Percentiles rank a stretch among this genome's conserved stretches.
phyloP scores from a whole-genome alignment of 164 flowering plant genomes.

The Nymphaea colorata region DNA sequence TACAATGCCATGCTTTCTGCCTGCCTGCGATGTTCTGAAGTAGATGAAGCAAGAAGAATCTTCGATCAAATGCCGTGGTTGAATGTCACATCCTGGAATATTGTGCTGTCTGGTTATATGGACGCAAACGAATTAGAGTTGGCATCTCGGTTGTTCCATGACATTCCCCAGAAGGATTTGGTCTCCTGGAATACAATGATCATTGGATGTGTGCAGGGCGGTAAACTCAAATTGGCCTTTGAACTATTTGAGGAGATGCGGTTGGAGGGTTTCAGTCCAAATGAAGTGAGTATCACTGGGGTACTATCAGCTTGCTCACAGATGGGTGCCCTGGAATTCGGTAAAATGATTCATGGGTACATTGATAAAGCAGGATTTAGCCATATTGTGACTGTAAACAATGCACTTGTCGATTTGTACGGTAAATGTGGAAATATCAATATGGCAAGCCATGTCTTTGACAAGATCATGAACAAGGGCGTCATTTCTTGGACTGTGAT shows the following conservation, averaged over 20 bases:
- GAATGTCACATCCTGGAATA: conserved; percentile 43
- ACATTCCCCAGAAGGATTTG: conserved; percentile 33
- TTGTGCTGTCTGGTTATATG: conserved; percentile 50
- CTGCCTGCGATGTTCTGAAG: conserved; percentile 38
- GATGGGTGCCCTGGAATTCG: conserved; percentile 51
- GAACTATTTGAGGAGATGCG: conserved; percentile 25
- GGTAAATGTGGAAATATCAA: conserved; percentile 44
- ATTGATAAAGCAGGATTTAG: conserved; percentile 38
- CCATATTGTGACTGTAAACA: conserved; percentile 33
- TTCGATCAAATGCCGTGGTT: conserved; percentile 34
- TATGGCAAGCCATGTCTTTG: conserved; percentile 46
- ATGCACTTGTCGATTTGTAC: conserved; percentile 56
- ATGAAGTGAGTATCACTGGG: conserved; percentile 56
- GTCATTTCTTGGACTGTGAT: conserved; percentile 58
- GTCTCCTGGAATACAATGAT: conserved; percentile 77
- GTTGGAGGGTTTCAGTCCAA: conserved; percentile 23
- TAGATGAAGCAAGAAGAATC: conserved; percentile 22
- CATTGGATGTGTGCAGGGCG: conserved; percentile 43
- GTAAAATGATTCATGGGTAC: conserved; percentile 39
- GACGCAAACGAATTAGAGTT: conserved; percentile 34
- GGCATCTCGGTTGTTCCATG: conserved; percentile 24
- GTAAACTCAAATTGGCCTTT: conserved; percentile 43
- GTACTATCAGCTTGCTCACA: conserved; percentile 53
- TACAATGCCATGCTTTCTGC: conserved; percentile 57
- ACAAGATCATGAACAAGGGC: conserved; percentile 28